phyloP scores from a whole-genome alignment of 1,284 basidiomycete genomes.

The Gymnopus androsaceus region DNA sequence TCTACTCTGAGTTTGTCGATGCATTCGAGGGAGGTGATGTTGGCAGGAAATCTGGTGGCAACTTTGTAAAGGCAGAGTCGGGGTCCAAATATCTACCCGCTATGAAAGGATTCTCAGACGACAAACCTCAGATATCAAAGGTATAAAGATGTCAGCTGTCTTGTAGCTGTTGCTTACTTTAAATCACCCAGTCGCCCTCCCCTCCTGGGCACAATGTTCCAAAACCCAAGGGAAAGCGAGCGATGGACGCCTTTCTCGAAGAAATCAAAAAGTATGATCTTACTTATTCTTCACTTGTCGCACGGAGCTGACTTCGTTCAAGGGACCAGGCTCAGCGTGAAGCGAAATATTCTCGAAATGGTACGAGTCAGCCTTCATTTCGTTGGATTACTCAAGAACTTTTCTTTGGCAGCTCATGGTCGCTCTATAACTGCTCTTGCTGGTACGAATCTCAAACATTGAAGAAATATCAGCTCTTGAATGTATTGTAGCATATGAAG shows the following conservation, averaged over 20 bases:
- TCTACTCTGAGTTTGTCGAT: conserved; percentile 86
- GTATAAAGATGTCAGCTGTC: background rate
- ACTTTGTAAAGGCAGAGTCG: conserved; percentile 72
- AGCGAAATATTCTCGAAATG: conserved; percentile 72
- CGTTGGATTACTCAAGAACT: conserved; percentile 5
- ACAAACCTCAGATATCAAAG: background rate
- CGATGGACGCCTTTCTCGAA: conserved; percentile 91
- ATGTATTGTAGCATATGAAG: conserved; percentile 66
- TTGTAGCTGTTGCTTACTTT: conserved; percentile 10
- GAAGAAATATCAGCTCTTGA: conserved; percentile 4
- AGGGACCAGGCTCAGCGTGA: conserved; percentile 93
- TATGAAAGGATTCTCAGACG: background rate
- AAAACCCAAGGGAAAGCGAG: conserved; percentile 85
- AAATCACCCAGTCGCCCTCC: conserved; percentile 48
- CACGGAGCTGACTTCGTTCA: conserved; percentile 2
- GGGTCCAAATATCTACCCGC: conserved; percentile 51
- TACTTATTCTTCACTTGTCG: conserved; percentile 13
- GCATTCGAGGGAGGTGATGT: conserved; percentile 78
- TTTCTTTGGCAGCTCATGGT: conserved; percentile 40
- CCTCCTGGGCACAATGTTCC: conserved; percentile 46
- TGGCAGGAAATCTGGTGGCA: conserved; percentile 51
- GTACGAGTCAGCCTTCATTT: conserved; percentile 43
- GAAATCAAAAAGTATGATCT: conserved; percentile 80
- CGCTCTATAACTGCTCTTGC: conserved; percentile 86
- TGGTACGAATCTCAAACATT: conserved; percentile 46